Percentiles rank a stretch among this genome's conserved stretches.
Evolutionary conservation across 78 protist genomes (phyloP).

Genomic region (Planoprotostelium fungivorum): DNA sequence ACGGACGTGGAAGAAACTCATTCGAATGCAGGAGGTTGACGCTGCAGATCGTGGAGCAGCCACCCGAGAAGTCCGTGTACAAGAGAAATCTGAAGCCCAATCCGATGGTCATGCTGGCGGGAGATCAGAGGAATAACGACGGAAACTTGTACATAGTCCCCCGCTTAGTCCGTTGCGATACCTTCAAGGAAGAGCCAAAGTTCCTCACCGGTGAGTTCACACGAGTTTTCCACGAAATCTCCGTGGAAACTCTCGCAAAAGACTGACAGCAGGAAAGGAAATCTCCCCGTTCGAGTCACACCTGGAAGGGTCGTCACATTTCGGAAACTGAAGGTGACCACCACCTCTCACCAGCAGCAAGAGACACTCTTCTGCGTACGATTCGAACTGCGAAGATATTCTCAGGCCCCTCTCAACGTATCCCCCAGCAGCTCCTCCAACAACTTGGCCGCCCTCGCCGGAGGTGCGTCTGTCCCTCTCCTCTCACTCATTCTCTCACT

Average conservation of each 20-base stretch:
- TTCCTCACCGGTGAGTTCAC: slow-evolving; percentile 59
- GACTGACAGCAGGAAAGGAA: neutral
- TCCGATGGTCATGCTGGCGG: slow-evolving; percentile 62
- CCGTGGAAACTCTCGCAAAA: neutral
- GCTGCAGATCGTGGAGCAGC: slow-evolving; percentile 60
- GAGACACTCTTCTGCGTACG: slow-evolving; percentile 66
- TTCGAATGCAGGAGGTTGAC: neutral
- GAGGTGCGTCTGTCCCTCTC: neutral
- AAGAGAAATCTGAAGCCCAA: slow-evolving; percentile 62
- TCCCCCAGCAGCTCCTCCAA: neutral
- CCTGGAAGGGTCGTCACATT: slow-evolving; percentile 35
- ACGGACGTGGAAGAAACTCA: no score
- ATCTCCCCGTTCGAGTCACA: slow-evolving; percentile 8
- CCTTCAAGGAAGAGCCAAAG: slow-evolving; percentile 52
- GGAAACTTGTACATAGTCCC: slow-evolving; percentile 51
- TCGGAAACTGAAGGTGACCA: slow-evolving; percentile 38
- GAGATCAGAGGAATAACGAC: slow-evolving; percentile 44
- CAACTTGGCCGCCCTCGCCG: neutral
- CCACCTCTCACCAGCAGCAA: slow-evolving; percentile 66
- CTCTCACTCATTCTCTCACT: no score
- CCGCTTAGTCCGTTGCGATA: slow-evolving; percentile 34
- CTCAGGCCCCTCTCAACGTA: neutral
- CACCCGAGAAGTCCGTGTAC: slow-evolving; percentile 68
- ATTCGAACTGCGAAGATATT: slow-evolving; percentile 54
- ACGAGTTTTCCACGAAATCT: no score